These are phyloP conservation scores for Mycena leptocephala DNA, from an alignment of 768 basidiomycete genomes.

Conservation along the genomic window DNA sequence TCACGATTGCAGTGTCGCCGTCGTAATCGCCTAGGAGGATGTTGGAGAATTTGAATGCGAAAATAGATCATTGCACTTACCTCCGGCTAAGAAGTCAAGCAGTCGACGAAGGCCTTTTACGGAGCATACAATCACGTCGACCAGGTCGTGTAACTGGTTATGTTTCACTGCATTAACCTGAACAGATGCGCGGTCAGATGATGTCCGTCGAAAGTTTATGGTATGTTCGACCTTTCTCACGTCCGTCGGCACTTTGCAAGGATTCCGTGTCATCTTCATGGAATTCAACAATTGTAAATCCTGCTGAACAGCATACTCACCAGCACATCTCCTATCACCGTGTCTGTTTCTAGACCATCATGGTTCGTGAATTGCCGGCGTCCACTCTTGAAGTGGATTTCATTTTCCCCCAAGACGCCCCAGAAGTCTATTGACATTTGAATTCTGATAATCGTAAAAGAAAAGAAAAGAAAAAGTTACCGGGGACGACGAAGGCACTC, in stretches of 20 bases:
- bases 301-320: conserved; percentile 42
- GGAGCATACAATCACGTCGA: conserved; percentile 75
- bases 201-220: not conserved
- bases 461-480: conserved; percentile 38
- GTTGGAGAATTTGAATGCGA: not conserved
- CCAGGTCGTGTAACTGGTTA: conserved; percentile 62
- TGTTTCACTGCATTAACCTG: conserved; percentile 74
- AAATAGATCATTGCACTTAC: conserved; percentile 48
- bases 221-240: conserved; percentile 69
- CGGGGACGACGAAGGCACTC: conserved; percentile 61
- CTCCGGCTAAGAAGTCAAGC: conserved; percentile 77
- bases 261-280: conserved; percentile 70
- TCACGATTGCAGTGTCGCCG: conserved; percentile 73
- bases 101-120: conserved; percentile 68
- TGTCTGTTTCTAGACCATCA: conserved; percentile 65
- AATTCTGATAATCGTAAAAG: not conserved
- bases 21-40: conserved; percentile 74
- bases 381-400: conserved; percentile 73
- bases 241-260: conserved; percentile 82
- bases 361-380: conserved; percentile 54
- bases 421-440: conserved; percentile 66
- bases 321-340: conserved; percentile 71
- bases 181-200: not conserved
- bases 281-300: not conserved
- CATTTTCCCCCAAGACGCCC: conserved; percentile 66